A percentile compares a stretch with the other conserved stretches of the same genome.
Conservation (phyloP, 441 rosid genomes). For the Kokia cookei region DNA sequence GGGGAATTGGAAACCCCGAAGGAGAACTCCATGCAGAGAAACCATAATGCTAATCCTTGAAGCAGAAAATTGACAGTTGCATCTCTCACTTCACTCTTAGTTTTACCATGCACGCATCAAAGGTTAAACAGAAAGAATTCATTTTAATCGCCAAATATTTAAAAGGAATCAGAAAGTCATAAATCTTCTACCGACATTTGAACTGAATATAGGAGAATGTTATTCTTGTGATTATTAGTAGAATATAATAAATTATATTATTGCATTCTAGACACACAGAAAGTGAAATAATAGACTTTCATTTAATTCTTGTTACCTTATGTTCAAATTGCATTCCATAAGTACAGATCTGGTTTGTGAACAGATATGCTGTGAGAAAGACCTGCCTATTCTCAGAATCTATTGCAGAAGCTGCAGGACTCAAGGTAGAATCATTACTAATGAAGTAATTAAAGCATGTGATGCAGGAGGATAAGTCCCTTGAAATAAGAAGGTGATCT, state of each 20-base stretch:
- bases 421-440: too few species aligned
- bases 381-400: too few species aligned
- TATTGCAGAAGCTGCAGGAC: too few species aligned
- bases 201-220: background rate
- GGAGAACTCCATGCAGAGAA: background rate
- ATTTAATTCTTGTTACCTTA: background rate
- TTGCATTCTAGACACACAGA: background rate
- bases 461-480: too few species aligned
- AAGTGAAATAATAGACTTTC: background rate
- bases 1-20: background rate
- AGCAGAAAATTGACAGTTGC: background rate
- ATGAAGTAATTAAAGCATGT: too few species aligned
- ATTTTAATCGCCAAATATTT: background rate
- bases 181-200: background rate
- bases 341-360: background rate
- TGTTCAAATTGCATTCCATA: background rate
- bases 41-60: background rate
- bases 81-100: background rate
- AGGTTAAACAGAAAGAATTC: background rate
- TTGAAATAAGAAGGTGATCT: slow-evolving; percentile 22
- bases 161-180: background rate
- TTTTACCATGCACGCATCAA: background rate
- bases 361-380: background rate
- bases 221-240: background rate
- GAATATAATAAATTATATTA: background rate